Evolutionary conservation across 331 rosid genomes (phyloP).

Genomic region (Saraca asoca): DNA sequence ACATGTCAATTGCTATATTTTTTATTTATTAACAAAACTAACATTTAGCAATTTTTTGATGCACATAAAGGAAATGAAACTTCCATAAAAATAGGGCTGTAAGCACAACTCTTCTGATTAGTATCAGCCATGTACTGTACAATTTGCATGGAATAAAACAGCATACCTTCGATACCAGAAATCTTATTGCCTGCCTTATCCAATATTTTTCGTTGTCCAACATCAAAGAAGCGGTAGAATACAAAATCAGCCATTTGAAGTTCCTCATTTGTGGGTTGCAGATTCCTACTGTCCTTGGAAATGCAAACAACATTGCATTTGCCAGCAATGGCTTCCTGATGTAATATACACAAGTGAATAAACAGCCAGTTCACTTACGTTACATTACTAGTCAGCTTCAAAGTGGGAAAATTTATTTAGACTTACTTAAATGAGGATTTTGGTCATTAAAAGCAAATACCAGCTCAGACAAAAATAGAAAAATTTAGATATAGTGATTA

Average conservation of each 20-base stretch:
- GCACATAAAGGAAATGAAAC: background rate
- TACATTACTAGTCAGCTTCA: background rate
- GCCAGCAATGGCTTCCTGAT: constrained; percentile 93
- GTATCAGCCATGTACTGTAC: constrained; percentile 11
- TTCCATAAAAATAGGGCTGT: background rate
- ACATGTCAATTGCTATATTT: too few relatives aligned
- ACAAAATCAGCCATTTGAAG: constrained; percentile 68
- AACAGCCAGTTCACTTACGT: background rate
- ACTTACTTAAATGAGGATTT: background rate
- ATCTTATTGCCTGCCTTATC: constrained; percentile 56
- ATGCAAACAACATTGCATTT: constrained; percentile 80
- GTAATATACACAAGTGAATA: constrained; percentile 24
- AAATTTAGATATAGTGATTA: background rate
- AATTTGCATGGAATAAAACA: constrained; percentile 10
- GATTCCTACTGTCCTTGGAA: constrained; percentile 66
- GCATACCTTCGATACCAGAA: constrained; percentile 66
- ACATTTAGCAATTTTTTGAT: background rate
- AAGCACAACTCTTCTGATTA: background rate
- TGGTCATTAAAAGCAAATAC: constrained; percentile 2
- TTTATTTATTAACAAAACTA: background rate
- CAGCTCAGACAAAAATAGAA: constrained; percentile 5
- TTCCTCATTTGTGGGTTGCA: constrained; percentile 56
- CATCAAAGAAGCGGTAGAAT: constrained; percentile 77
- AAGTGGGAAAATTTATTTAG: too few relatives aligned
- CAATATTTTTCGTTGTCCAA: constrained; percentile 44